Percentiles rank a stretch among this genome's conserved stretches.
Evolutionary conservation across 306 rosid species (phyloP).

Genomic region (Rosa rugosa): DNA sequence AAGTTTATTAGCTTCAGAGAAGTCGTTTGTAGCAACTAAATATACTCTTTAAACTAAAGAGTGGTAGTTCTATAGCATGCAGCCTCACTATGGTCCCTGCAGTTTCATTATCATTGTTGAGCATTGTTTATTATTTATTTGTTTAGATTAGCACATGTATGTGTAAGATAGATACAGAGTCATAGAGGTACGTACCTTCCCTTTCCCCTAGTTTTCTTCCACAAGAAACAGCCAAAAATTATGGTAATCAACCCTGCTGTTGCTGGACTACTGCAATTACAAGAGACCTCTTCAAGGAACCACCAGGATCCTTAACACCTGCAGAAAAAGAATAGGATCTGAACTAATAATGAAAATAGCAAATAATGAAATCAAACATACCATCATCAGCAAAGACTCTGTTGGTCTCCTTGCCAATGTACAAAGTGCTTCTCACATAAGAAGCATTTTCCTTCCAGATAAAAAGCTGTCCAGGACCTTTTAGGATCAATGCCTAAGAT

Average conservation of each 20-base stretch:
- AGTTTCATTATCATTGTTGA: neutral
- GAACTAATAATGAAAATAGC: too few species aligned
- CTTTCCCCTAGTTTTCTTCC: neutral
- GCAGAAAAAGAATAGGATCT: too few species aligned
- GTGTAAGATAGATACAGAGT: neutral
- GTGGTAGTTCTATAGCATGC: conserved; percentile 42
- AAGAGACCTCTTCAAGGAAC: neutral
- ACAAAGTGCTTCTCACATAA: neutral
- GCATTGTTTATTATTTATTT: too few species aligned
- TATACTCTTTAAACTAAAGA: conserved; percentile 33
- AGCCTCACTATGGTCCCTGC: neutral
- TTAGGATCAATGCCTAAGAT: too few species aligned
- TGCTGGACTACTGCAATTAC: neutral
- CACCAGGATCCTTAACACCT: too few species aligned
- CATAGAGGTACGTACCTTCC: too few species aligned
- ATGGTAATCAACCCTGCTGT: neutral
- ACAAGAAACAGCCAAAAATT: neutral
- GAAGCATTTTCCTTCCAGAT: neutral
- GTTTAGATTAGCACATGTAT: too few species aligned
- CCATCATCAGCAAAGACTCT: too few species aligned
- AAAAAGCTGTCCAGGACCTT: neutral
- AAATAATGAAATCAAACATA: too few species aligned
- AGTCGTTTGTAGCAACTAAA: conserved; percentile 41
- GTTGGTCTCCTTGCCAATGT: neutral
- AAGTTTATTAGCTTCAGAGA: conserved; percentile 44